Conservation (phyloP, 768 basidiomycete genomes). For the Macrocybe gigantea region DNA sequence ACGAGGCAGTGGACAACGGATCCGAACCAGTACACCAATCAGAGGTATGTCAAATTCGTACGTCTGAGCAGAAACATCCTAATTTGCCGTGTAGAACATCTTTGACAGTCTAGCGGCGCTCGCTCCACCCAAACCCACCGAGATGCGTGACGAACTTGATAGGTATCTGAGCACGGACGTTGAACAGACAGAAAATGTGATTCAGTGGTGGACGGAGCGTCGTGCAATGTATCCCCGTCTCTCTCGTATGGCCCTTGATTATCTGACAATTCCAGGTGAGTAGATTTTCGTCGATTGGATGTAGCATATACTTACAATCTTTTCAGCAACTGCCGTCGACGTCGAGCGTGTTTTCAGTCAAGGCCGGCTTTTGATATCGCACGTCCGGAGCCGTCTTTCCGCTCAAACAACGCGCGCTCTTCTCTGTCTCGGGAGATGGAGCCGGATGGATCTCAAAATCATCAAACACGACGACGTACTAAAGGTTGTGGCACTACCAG, state of each 20-base stretch:
- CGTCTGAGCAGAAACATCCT: not conserved
- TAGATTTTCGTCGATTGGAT: not conserved
- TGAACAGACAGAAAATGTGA: conserved; percentile 10
- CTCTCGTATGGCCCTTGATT: conserved; percentile 21
- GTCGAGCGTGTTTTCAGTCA: conserved; percentile 6
- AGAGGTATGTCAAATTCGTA: not conserved
- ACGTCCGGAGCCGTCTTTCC: not conserved
- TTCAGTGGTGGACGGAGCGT: conserved; percentile 17
- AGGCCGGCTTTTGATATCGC: not conserved
- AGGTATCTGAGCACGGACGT: conserved; percentile 14
- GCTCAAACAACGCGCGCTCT: not conserved
- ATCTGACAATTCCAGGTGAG: conserved; percentile 19
- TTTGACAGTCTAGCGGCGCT: no score
- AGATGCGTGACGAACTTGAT: conserved; percentile 13
- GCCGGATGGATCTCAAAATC: no score
- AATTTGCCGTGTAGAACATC: no score
- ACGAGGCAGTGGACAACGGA: no score
- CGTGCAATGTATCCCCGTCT: conserved; percentile 12
- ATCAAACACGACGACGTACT: no score
- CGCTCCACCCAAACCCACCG: conserved; percentile 7
- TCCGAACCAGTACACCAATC: not conserved
- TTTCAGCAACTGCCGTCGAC: conserved; percentile 5
- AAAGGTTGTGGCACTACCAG: no score
- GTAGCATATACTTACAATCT: not conserved
- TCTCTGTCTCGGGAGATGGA: not conserved